Conservation (phyloP, 371 early-diverging fungal species). For the Rhizoclosmatium hyalinum region DNA sequence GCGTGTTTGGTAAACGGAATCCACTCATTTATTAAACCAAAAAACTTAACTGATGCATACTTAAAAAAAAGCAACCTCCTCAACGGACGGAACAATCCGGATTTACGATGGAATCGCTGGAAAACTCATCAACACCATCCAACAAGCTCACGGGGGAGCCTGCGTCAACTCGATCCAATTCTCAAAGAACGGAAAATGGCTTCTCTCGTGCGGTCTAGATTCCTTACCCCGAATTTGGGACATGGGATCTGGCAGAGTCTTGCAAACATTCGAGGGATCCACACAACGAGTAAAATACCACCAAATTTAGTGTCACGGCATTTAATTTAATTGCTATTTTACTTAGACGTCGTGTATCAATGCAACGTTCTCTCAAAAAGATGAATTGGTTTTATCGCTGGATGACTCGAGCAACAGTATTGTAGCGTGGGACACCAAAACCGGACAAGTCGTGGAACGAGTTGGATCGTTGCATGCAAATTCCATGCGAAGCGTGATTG, state of each 20-base stretch:
- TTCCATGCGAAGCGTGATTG: slow-evolving; percentile 31
- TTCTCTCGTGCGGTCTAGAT: slow-evolving; percentile 83
- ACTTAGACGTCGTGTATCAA: slow-evolving; percentile 15
- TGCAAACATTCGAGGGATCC: slow-evolving; percentile 75
- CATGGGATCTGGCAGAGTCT: slow-evolving; percentile 70
- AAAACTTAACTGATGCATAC: not conserved
- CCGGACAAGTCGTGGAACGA: slow-evolving; percentile 39
- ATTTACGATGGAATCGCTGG: slow-evolving; percentile 86
- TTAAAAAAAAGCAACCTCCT: slow-evolving; percentile 61
- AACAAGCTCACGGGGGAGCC: slow-evolving; percentile 77
- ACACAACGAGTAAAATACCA: not conserved
- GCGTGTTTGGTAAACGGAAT: slow-evolving; percentile 58
- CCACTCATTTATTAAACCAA: slow-evolving; percentile 11
- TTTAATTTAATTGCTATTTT: too few relatives aligned
- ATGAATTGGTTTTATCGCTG: slow-evolving; percentile 76
- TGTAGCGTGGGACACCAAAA: slow-evolving; percentile 48
- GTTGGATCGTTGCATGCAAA: slow-evolving; percentile 22
- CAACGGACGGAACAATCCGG: slow-evolving; percentile 85
- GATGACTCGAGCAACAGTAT: slow-evolving; percentile 63
- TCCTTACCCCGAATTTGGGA: slow-evolving; percentile 84
- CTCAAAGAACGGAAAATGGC: slow-evolving; percentile 76
- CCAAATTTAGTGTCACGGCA: too few relatives aligned
- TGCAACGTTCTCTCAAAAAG: slow-evolving; percentile 73
- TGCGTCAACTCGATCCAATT: slow-evolving; percentile 76
- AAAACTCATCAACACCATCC: slow-evolving; percentile 72